phyloP scores from a whole-genome alignment of 345 rosid species.

The Melaleuca alternifolia region DNA sequence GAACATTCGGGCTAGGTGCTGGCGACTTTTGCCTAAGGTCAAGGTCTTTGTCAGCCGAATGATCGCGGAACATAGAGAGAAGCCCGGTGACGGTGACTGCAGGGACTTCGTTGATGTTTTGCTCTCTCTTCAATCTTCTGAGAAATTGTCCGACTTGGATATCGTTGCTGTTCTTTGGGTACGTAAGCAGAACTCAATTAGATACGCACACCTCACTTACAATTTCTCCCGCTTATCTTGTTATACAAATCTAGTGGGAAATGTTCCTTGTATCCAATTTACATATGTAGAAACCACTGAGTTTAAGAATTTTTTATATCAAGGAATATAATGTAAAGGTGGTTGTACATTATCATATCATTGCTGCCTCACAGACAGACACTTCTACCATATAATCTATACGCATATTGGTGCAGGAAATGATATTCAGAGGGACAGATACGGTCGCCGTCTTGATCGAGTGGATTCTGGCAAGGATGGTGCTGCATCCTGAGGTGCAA shows the following conservation, averaged over 20 bases:
- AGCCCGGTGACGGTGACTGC: neutral
- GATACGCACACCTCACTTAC: neutral
- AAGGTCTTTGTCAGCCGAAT: constrained; percentile 35
- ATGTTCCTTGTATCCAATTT: neutral
- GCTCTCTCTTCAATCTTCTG: constrained; percentile 25
- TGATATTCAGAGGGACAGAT: constrained; percentile 86
- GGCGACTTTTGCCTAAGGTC: constrained; percentile 27
- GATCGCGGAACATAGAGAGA: neutral
- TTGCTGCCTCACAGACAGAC: neutral
- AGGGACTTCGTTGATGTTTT: constrained; percentile 32
- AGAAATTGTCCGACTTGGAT: constrained; percentile 21
- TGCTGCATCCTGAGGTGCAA: constrained; percentile 49
- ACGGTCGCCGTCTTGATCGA: constrained; percentile 77
- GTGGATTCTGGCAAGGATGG: constrained; percentile 87
- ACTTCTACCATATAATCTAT: neutral
- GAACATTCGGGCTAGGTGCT: constrained; percentile 32
- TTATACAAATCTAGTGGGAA: neutral
- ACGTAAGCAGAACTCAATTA: neutral
- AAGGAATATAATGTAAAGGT: neutral
- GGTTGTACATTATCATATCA: neutral
- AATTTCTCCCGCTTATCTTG: neutral
- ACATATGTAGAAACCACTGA: neutral
- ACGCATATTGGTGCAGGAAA: constrained; percentile 34
- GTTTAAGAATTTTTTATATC: neutral
- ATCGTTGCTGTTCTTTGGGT: constrained; percentile 44